A percentile compares a stretch with the other conserved stretches of the same genome.
Conservation (phyloP, 768 basidiomycete species). For the Hygrophoropsis aurantiaca region DNA sequence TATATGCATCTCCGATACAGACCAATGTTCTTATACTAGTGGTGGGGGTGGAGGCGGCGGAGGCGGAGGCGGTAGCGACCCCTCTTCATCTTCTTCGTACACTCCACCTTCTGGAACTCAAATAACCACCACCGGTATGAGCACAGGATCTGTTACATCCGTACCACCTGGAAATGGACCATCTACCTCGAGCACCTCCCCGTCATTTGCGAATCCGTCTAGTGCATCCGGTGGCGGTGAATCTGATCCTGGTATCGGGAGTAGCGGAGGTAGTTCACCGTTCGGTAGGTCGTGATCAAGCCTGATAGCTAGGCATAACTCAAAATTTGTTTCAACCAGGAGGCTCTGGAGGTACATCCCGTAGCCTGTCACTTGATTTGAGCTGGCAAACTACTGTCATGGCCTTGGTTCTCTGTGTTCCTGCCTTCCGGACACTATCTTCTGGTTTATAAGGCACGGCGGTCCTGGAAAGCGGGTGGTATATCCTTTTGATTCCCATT, state of each 20-base stretch:
- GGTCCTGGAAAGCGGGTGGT: no score
- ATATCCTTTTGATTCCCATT: no score
- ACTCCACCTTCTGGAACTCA: not conserved
- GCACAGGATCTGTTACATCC: no score
- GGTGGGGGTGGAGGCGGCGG: constrained; percentile 5
- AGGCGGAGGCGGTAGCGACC: not conserved
- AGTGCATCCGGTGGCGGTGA: not conserved
- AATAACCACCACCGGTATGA: not conserved
- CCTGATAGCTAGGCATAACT: not conserved
- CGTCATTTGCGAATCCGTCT: not conserved
- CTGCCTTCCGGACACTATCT: constrained; percentile 6
- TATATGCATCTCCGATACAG: constrained; percentile 3
- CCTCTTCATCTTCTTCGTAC: not conserved
- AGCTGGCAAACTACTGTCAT: constrained; percentile 3
- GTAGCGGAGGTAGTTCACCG: constrained; percentile 4
- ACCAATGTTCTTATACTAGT: constrained; percentile 6
- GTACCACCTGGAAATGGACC: no score
- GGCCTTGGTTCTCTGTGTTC: constrained; percentile 6
- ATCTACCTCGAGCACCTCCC: not conserved
- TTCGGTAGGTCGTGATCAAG: no score
- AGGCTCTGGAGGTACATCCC: constrained; percentile 8
- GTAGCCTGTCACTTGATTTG: not conserved
- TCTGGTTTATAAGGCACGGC: no score
- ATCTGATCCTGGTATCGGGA: not conserved
- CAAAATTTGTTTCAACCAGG: not conserved